These are phyloP conservation scores for Euptelea pleiosperma DNA, from an alignment of 164 flowering plant genomes.

Conservation along the genomic window DNA sequence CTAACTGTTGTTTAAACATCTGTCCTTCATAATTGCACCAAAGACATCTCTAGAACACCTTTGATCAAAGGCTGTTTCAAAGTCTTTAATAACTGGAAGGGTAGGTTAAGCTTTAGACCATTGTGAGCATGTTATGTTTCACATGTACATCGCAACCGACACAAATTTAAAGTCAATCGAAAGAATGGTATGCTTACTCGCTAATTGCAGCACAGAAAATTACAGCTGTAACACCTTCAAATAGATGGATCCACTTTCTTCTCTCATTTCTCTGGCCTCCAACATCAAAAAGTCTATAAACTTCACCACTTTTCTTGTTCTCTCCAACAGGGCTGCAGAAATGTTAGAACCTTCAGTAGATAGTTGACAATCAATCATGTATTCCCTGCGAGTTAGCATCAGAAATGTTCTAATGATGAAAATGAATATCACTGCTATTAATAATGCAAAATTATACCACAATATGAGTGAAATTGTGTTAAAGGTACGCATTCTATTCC, in stretches of 20 bases:
- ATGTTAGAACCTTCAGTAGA: conserved; percentile 3
- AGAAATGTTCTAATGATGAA: not conserved
- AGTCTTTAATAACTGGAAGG: too few species aligned
- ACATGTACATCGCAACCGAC: too few species aligned
- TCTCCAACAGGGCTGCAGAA: conserved; percentile 90
- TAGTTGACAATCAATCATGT: too few species aligned
- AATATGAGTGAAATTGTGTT: too few species aligned
- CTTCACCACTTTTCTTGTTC: conserved; percentile 94
- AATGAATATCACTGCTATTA: not conserved
- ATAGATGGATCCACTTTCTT: conserved; percentile 99
- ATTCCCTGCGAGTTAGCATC: not conserved
- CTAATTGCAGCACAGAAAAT: conserved; percentile 97
- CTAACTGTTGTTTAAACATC: too few species aligned
- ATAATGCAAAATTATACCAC: not conserved
- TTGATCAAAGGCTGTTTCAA: too few species aligned
- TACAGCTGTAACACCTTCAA: conserved; percentile 96
- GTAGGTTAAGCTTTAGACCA: too few species aligned
- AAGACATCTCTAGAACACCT: too few species aligned
- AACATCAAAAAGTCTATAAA: conserved; percentile 94
- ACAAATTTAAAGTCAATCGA: not conserved
- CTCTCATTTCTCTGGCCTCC: conserved; percentile 99
- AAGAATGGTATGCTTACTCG: conserved; percentile 65
- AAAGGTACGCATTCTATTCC: too few species aligned
- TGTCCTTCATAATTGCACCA: too few species aligned
- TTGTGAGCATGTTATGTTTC: too few species aligned